Evolutionary conservation across 768 basidiomycete genomes (phyloP), one percentile per base, ranked within the genome.

Genomic region (Lactarius vividus): DNA sequence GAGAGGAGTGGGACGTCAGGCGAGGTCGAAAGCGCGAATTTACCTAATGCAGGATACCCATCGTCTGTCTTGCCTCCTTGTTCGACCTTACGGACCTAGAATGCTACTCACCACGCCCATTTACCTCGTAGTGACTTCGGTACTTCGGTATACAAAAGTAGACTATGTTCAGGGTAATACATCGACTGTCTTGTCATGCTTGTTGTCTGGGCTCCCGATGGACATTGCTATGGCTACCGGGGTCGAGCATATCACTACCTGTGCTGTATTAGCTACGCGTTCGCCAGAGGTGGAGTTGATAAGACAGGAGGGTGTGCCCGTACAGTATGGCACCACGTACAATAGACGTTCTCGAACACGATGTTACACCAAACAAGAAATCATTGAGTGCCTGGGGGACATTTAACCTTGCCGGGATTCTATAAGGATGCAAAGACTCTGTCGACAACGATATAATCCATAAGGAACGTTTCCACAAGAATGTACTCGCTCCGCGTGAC

Each of bases 1-100:
- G 62, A 35, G 65, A 63, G 20, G 66, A 67, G 46, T 69, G 67
- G 67, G 67, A 69, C 40, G 33, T 62, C 18, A 56, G 54, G n/a
- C 46, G 16, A 10, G 42, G 67, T 18, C 46, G 62, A 55, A 58
- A 20, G 15, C 49, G 66, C 18, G 11, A 23, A 4, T 59, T 63
- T 54, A 4, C 18, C 26, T 61, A 37, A 66, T n/a, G 28, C 56
- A 61, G 20, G 35, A 61, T 52, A 57, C 28, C 20, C 35, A 16
- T 29, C n/a, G 5, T 59, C 4, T 15, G 7, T 33, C n/a, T 59
- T 33, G 11, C 40, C 39, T 16, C 9, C 29, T 42, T 39, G 3
- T 18, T 57, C 20, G 6, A 49, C 11, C 46, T 49, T n/a, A 49
- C 23, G 26, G 49, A 52, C 26, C 23, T 26, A 11, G 44, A n/a